Percentiles rank a stretch among this genome's conserved stretches.
phyloP scores from a whole-genome alignment of 169 alveolate genomes.

The Babesia caballi region DNA sequence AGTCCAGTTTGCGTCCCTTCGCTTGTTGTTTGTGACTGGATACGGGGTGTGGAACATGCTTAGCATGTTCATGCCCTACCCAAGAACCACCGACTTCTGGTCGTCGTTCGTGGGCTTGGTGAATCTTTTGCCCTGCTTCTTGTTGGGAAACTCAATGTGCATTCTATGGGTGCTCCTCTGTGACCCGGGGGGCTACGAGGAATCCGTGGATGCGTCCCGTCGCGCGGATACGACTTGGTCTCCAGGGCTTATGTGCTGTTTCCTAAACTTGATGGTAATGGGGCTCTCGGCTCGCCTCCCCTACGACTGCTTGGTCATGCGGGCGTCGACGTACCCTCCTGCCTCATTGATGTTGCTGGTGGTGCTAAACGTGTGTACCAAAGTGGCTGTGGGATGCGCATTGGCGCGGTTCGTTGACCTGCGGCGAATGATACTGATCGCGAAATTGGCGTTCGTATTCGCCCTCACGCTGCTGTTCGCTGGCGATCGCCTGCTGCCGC shows the following conservation, averaged over 20 bases:
- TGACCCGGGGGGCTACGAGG: slow-evolving; percentile 25
- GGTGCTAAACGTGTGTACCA: background rate
- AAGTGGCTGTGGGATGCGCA: background rate
- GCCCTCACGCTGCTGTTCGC: background rate
- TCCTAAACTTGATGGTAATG: slow-evolving; percentile 2
- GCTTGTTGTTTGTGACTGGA: slow-evolving; percentile 29
- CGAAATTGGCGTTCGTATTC: background rate
- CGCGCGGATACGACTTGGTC: slow-evolving; percentile 10
- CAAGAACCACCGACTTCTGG: background rate
- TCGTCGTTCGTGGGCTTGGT: slow-evolving; percentile 11
- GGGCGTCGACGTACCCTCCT: background rate
- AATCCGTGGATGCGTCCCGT: slow-evolving; percentile 7
- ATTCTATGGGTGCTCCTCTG: slow-evolving; percentile 33
- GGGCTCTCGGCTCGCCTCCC: slow-evolving; percentile 4
- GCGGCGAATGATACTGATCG: background rate
- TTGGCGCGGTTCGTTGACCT: background rate
- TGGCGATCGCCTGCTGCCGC: background rate
- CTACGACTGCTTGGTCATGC: background rate
- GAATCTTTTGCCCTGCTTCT: slow-evolving; percentile 36
- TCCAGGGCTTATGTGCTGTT: background rate
- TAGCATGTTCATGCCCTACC: slow-evolving; percentile 39
- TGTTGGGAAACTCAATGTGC: slow-evolving; percentile 37
- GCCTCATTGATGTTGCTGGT: background rate
- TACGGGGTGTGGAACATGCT: slow-evolving; percentile 48
- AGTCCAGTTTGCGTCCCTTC: slow-evolving; percentile 31